Base-by-base conservation (phyloP, 176 grass and related monocot species). In the Elymus sibiricus region DNA sequence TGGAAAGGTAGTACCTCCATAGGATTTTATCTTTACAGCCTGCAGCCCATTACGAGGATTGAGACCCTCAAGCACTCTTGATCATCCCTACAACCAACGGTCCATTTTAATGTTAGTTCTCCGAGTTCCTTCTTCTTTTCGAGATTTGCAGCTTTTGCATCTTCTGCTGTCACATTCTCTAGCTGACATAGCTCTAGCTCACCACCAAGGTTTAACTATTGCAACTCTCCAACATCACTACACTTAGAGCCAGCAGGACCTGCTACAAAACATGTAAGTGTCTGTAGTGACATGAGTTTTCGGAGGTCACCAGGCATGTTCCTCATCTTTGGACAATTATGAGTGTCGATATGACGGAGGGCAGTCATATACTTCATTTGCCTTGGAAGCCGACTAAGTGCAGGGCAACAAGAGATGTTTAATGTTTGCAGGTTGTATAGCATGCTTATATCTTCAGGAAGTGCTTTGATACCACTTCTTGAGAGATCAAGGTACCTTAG, bases 401-500 rank as follows among this genome's bases (percentile, higher is more conserved):
- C 0, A 0, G 0, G 0, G 11, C 72, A 75, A 3, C 15, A 0
- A 31, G 26, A 53, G 27, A 75, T 7, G 0, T 51, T 19, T 26
- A 75, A 31, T 43, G 44, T 51, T 53, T 73, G 70, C 22, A 75
- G 14, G 25, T 51, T 47, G 14, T 75, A 51, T 11, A 75, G 43
- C 28, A 51, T 75, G 15, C 26, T 75, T 75, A 31, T 75, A 29
- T 75, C 72, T 51, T 53, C 63, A 66, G 82, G 82, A 75, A 84
- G 56, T 75, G 6, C 56, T 63, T 22, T 0, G 0, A 84, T 63
- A 32, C 1, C 0, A 16, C 11, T n/a, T n/a, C n/a, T n/a, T n/a
- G n/a, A n/a, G 8, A 76, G 7, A 77, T 77, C 72, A 55, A 85
- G 83, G 9, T 55, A 85, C 43, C 83, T 65, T 1, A 85, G 29